A percentile compares a stretch with the other conserved stretches of the same genome.
These are phyloP conservation scores for Saccharomycopsis javanensis DNA, from an alignment of 805 yeast species.

Conservation along the genomic window DNA sequence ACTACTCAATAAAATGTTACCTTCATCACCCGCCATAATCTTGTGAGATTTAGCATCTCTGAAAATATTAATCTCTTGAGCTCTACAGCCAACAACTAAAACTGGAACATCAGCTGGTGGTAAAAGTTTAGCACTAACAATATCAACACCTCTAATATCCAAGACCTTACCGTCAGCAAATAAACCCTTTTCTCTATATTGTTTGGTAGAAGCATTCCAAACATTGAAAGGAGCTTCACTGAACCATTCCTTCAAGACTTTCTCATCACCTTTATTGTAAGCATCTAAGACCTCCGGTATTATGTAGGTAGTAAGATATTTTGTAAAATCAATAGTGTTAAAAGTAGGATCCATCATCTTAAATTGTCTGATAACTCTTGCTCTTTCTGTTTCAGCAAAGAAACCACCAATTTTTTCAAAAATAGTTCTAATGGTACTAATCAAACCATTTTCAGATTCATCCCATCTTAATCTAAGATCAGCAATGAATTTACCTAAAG, in stretches of 20 bases:
- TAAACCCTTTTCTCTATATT: constrained; percentile 80
- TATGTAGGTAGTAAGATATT: constrained; percentile 80
- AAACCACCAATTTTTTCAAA: constrained; percentile 74
- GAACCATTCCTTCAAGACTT: constrained; percentile 78
- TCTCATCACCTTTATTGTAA: constrained; percentile 82
- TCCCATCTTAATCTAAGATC: constrained; percentile 70
- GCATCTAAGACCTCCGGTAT: constrained; percentile 95
- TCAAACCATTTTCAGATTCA: constrained; percentile 87
- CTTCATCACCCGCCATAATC: constrained; percentile 92
- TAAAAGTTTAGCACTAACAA: constrained; percentile 75
- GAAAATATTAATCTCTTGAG: constrained; percentile 88
- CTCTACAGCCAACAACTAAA: constrained; percentile 86
- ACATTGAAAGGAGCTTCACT: constrained; percentile 96
- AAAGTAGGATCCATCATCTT: constrained; percentile 85
- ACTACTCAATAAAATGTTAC: constrained; percentile 83
- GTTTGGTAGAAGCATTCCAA: constrained; percentile 88
- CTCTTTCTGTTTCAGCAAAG: constrained; percentile 94
- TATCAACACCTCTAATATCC: constrained; percentile 92
- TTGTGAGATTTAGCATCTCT: constrained; percentile 88
- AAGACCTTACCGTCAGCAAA: constrained; percentile 85
- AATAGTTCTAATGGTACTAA: constrained; percentile 70
- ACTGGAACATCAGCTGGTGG: constrained; percentile 92
- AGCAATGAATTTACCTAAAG: constrained; percentile 56
- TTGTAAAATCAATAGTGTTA: constrained; percentile 65
- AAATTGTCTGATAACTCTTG: constrained; percentile 80